Percentiles rank a stretch among this genome's conserved stretches.
These are phyloP conservation scores for Candida tropicalis DNA, from an alignment of 1,139 yeast species.

Conservation along the genomic window DNA sequence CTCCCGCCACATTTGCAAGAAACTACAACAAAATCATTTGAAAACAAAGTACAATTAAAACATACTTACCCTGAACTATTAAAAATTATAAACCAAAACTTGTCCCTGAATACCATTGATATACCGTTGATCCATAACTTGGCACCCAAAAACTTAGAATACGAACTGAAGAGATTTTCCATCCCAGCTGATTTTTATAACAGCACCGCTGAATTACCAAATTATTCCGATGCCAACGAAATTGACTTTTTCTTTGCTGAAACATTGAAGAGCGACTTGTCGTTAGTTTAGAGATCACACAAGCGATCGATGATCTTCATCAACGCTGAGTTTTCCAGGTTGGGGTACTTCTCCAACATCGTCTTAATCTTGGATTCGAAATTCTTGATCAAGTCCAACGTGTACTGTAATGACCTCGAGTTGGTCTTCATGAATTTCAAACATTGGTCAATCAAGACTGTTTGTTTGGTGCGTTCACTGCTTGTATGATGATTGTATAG, in stretches of 20 bases:
- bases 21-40: constrained; percentile 12
- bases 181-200: constrained; percentile 7
- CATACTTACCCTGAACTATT: constrained; percentile 25
- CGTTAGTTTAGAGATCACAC: constrained; percentile 12
- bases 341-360: constrained; percentile 1
- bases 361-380: constrained; percentile 8
- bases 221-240: constrained; percentile 20
- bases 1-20: constrained; percentile 1
- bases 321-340: constrained; percentile 7
- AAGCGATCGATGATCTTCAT: constrained; percentile 13
- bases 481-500: constrained; percentile 21
- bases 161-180: constrained; percentile 24
- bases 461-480: constrained; percentile 21
- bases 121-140: constrained; percentile 25
- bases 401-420: constrained; percentile 13
- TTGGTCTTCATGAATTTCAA: constrained; percentile 24
- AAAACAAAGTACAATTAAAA: constrained; percentile 6
- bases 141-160: constrained; percentile 26
- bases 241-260: constrained; percentile 27
- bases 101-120: constrained; percentile 21
- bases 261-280: constrained; percentile 10
- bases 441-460: constrained; percentile 22
- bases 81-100: constrained; percentile 19
- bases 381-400: constrained; percentile 11
- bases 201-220: background rate